A percentile compares a stretch with the other conserved stretches of the same genome.
These are phyloP conservation scores for Logfia minima DNA, from an alignment of 129 eudicot genomes.

Conservation along the genomic window DNA sequence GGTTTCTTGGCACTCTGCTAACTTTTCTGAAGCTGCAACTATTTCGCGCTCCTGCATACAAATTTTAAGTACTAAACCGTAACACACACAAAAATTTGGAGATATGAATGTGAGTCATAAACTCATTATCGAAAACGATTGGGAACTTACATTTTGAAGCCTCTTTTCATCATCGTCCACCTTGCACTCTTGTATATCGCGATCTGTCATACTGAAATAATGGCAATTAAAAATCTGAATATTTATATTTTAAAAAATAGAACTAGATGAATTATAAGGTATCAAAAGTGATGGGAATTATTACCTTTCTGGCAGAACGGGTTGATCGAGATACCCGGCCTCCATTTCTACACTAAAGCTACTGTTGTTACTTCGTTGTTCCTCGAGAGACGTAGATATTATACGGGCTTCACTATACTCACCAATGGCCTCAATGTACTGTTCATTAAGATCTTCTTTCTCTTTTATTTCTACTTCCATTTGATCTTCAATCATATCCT, in stretches of 20 bases:
- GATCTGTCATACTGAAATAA: slow-evolving; percentile 47
- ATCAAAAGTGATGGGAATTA: background rate
- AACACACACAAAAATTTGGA: background rate
- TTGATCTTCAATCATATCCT: slow-evolving; percentile 45
- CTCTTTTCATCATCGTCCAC: slow-evolving; percentile 40
- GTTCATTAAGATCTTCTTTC: slow-evolving; percentile 61
- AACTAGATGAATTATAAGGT: background rate
- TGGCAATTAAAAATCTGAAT: slow-evolving; percentile 11
- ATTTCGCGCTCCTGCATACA: slow-evolving; percentile 68
- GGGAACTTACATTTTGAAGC: slow-evolving; percentile 63
- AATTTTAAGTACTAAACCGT: background rate
- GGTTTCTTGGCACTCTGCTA: slow-evolving; percentile 96
- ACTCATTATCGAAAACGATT: background rate
- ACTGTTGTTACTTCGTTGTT: slow-evolving; percentile 34
- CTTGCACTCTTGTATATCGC: slow-evolving; percentile 31
- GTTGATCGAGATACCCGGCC: slow-evolving; percentile 43
- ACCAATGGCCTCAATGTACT: slow-evolving; percentile 46
- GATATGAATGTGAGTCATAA: background rate
- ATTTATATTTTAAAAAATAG: background rate
- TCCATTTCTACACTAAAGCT: slow-evolving; percentile 43
- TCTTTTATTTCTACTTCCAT: slow-evolving; percentile 36
- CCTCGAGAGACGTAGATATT: slow-evolving; percentile 42
- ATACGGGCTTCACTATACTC: slow-evolving; percentile 40
- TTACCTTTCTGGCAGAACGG: slow-evolving; percentile 57
- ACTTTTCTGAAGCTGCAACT: slow-evolving; percentile 77